Base-by-base conservation (phyloP, 202 grass and related monocot species). In the Saccharum hybrid region DNA sequence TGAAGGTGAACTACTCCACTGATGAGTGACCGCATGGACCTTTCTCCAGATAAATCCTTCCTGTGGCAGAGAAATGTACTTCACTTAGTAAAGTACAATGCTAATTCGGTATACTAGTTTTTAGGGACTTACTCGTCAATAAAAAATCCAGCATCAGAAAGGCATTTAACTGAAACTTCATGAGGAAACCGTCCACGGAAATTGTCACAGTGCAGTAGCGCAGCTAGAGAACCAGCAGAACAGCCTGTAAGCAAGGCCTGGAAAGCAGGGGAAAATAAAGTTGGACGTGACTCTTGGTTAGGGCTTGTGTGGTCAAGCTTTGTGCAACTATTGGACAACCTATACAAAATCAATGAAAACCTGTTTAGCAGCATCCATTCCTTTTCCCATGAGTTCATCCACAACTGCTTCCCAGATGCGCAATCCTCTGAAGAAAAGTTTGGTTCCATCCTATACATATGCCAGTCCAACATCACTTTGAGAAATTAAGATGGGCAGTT, bases 111-210 rank as follows among this genome's bases (percentile, higher is more conserved):
- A 63, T 26, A 23, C 37, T 45, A 73, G 21, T 49, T 70, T 63
- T 56, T 22, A 73, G 60, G 51, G 30, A 22, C 89, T 87, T 88
- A 97, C 94, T 19, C 46, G 64, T 97, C 80, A 65, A 97, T 68
- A 26, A 66, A 97, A 82, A 90, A 92, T 7, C 87, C 94, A 85
- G 85, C 94, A 88, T 97, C 94, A 68, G 85, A 78, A 76, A 90
- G 63, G 63, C 89, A 97, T 89, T 94, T 94, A 66, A 90, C 87
- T 73, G 10, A 74, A 81, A 87, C 81, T 14, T 89, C 74, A 5
- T 42, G 41, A n/a, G 83, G 83, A 70, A 97, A 86, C 22, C 52
- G 22, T 65, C 56, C 30, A 49, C 51, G 48, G 15, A 97, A 97
- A 70, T 81, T 74, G 33, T 94, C 81, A 38, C 94, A 97, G 59